phyloP scores from a whole-genome alignment of 441 rosid species.

The Populus hybrid region DNA sequence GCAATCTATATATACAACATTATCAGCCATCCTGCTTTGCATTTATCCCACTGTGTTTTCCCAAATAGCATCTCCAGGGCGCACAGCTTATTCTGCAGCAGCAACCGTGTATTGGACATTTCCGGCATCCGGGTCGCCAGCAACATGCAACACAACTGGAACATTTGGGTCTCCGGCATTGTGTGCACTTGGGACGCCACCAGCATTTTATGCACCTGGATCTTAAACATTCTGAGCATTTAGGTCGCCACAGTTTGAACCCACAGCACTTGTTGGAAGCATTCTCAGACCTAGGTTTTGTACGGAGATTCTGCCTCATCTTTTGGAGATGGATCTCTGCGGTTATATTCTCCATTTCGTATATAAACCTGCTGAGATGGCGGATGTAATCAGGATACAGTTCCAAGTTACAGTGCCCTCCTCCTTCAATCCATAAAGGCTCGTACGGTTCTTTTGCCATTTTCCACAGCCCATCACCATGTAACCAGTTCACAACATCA shows the following conservation, averaged over 20 bases:
- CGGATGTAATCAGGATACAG: slow-evolving; percentile 86
- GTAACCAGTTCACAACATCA: slow-evolving; percentile 95
- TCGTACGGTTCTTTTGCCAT: slow-evolving; percentile 83
- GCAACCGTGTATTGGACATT: slow-evolving; percentile 23
- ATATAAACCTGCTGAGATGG: slow-evolving; percentile 75
- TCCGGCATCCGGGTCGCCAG: slow-evolving; percentile 33
- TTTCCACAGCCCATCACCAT: slow-evolving; percentile 87
- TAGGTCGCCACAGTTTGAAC: slow-evolving; percentile 43
- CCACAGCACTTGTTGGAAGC: slow-evolving; percentile 44
- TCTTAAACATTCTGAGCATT: slow-evolving; percentile 38
- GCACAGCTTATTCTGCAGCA: slow-evolving; percentile 42
- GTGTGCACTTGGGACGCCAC: slow-evolving; percentile 32
- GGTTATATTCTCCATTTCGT: slow-evolving; percentile 82
- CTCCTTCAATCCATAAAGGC: slow-evolving; percentile 98
- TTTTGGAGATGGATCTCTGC: slow-evolving; percentile 66
- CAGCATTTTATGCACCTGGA: slow-evolving; percentile 35
- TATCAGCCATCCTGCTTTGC: slow-evolving; percentile 34
- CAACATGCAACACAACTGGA: slow-evolving; percentile 28
- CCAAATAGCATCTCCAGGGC: slow-evolving; percentile 35
- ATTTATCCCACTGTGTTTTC: slow-evolving; percentile 20
- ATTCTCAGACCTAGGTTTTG: slow-evolving; percentile 31
- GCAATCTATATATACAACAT: slow-evolving; percentile 35
- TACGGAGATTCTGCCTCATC: slow-evolving; percentile 49
- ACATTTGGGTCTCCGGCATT: slow-evolving; percentile 23
- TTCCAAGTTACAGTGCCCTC: slow-evolving; percentile 97